Conservation (phyloP, 2,329 filamentous ascomycete species). For the Penicillium janthinellum region DNA sequence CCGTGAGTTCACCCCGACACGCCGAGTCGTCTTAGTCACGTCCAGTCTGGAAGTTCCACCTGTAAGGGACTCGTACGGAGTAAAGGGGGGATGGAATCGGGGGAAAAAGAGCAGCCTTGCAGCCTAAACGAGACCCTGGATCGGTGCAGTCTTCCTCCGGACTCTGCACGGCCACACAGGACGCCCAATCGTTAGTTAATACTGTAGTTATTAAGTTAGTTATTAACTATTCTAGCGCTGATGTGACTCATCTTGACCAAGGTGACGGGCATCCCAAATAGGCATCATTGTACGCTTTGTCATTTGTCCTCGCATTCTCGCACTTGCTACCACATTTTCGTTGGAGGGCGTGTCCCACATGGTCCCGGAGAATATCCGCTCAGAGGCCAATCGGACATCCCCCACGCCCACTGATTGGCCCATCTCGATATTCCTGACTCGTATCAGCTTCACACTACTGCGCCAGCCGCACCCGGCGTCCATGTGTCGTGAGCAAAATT, state of each 20-base stretch:
- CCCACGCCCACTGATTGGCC: background rate
- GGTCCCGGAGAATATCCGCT: background rate
- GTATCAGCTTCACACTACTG: conserved; percentile 6
- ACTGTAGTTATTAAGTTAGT: too few species aligned
- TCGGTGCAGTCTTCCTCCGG: background rate
- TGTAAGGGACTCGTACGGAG: too few species aligned
- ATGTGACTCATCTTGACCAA: background rate
- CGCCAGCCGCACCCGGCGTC: conserved; percentile 1
- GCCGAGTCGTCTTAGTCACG: background rate
- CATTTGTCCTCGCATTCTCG: background rate
- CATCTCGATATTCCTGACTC: background rate
- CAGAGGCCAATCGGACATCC: background rate
- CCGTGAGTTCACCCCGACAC: background rate
- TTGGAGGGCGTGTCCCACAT: background rate
- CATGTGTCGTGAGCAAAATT: background rate
- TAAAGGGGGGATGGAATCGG: too few species aligned
- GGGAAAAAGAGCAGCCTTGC: background rate
- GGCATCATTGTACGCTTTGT: background rate
- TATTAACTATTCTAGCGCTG: background rate
- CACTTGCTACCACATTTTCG: background rate
- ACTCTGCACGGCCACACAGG: background rate
- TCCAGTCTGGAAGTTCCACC: too few species aligned
- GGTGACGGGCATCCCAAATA: background rate
- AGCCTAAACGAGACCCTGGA: background rate
- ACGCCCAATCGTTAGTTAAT: too few species aligned